phyloP scores from a whole-genome alignment of 805 yeast genomes.

The Nakazawaea anatomiae region DNA sequence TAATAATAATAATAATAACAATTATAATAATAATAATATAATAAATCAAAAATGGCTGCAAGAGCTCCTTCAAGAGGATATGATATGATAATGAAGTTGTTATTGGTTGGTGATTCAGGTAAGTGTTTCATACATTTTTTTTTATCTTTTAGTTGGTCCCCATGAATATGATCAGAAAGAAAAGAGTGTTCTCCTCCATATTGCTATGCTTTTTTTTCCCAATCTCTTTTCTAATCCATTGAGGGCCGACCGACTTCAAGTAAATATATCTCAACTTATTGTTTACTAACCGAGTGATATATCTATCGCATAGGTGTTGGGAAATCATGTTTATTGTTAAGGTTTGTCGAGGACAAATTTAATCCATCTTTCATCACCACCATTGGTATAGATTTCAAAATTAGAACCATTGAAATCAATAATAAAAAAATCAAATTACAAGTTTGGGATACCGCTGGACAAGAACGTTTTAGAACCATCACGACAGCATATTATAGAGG shows the following conservation, averaged over 20 bases:
- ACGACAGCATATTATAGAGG: constrained; percentile 91
- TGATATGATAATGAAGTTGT: constrained; percentile 86
- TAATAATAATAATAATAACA: neutral
- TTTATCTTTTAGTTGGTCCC: neutral
- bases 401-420: constrained; percentile 89
- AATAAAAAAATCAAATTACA: constrained; percentile 92
- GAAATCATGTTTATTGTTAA: constrained; percentile 80
- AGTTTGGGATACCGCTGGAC: constrained; percentile 98
- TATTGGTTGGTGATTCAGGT: constrained; percentile 89
- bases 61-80: constrained; percentile 69
- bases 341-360: constrained; percentile 95
- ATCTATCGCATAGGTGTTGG: constrained; percentile 48
- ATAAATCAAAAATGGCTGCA: constrained; percentile 36
- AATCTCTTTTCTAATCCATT: no score
- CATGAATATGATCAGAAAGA: no score
- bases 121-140: constrained; percentile 9
- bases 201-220: no score
- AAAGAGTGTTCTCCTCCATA: no score
- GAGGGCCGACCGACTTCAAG: no score
- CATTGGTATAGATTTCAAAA: constrained; percentile 96
- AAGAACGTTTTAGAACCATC: constrained; percentile 90
- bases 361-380: constrained; percentile 96
- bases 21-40: neutral
- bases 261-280: neutral
- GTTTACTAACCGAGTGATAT: neutral